Evolutionary conservation across 2,329 filamentous ascomycete genomes (phyloP).

Genomic region (Colletotrichum magnum): DNA sequence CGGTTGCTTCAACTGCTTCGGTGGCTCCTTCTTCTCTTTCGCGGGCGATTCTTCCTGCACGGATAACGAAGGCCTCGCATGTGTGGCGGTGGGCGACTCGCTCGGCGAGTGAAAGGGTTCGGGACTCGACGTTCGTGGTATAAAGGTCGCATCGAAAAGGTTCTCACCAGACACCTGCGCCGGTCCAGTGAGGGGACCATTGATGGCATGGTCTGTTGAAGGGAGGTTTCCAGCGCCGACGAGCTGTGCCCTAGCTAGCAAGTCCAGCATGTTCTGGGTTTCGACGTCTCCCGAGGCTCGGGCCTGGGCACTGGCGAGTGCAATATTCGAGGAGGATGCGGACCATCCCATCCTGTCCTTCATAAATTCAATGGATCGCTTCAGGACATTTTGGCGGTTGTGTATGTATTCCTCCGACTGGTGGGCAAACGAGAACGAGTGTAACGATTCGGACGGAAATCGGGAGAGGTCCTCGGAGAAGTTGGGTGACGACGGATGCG

Average conservation of each 20-base stretch:
- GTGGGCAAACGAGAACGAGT: slow-evolving; percentile 98
- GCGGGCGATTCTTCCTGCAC: slow-evolving; percentile 29
- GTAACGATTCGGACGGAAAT: slow-evolving; percentile 95
- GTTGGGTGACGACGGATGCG: slow-evolving; percentile 79
- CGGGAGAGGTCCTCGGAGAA: slow-evolving; percentile 91
- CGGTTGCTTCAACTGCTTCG: slow-evolving; percentile 37
- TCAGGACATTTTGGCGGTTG: slow-evolving; percentile 92
- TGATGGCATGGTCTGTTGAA: slow-evolving; percentile 58
- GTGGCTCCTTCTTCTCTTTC: slow-evolving; percentile 32
- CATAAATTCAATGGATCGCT: slow-evolving; percentile 97
- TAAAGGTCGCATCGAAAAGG: slow-evolving; percentile 87
- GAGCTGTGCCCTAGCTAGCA: slow-evolving; percentile 85
- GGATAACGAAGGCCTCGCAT: slow-evolving; percentile 24
- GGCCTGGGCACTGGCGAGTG: slow-evolving; percentile 86
- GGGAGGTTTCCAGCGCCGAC: slow-evolving; percentile 77
- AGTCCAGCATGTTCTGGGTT: slow-evolving; percentile 90
- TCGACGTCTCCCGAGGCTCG: slow-evolving; percentile 87
- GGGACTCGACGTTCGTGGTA: slow-evolving; percentile 66
- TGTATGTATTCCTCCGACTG: slow-evolving; percentile 94
- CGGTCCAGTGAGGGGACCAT: slow-evolving; percentile 83
- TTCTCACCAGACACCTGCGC: slow-evolving; percentile 81
- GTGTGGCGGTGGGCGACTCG: slow-evolving; percentile 50
- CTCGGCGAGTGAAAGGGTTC: slow-evolving; percentile 58
- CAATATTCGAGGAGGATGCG: slow-evolving; percentile 74
- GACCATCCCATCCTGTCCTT: slow-evolving; percentile 90